A percentile compares a stretch with the other conserved stretches of the same genome.
These are phyloP conservation scores for Zoysia matrella DNA, from an alignment of 202 grass and related monocot genomes.

Conservation along the genomic window DNA sequence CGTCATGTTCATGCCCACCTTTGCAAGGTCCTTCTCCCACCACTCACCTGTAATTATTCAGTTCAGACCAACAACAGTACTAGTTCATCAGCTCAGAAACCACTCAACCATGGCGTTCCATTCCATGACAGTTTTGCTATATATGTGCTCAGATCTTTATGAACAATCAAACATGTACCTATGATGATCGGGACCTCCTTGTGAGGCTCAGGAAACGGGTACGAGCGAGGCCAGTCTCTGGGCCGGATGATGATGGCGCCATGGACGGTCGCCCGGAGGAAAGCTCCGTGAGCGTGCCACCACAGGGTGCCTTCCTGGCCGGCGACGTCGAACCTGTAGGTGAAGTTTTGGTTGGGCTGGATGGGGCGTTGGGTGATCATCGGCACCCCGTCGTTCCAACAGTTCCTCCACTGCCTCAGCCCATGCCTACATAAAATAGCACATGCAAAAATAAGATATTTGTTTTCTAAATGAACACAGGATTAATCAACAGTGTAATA, in stretches of 20 bases:
- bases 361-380: slow-evolving; percentile 67
- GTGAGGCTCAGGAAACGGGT: slow-evolving; percentile 58
- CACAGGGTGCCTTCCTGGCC: slow-evolving; percentile 68
- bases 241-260: slow-evolving; percentile 63
- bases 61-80: neutral
- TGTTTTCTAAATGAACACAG: no score
- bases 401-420: slow-evolving; percentile 15
- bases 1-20: slow-evolving; percentile 25
- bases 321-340: slow-evolving; percentile 55
- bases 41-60: slow-evolving; percentile 42
- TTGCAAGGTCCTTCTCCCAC: slow-evolving; percentile 57
- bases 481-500: no score
- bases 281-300: slow-evolving; percentile 65
- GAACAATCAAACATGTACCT: neutral
- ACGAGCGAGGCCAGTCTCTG: slow-evolving; percentile 12
- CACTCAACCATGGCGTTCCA: neutral
- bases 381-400: slow-evolving; percentile 44
- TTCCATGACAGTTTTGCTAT: no score
- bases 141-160: no score
- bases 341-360: slow-evolving; percentile 45
- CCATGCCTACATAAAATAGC: slow-evolving; percentile 13
- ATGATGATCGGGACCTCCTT: slow-evolving; percentile 56
- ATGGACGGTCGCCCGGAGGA: slow-evolving; percentile 51
- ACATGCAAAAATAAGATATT: no score
- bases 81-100: neutral